Evolutionary conservation across 1,284 basidiomycete species (phyloP), one percentile per base, ranked within the genome.

Genomic region (Cryptococcus depauperatus): DNA sequence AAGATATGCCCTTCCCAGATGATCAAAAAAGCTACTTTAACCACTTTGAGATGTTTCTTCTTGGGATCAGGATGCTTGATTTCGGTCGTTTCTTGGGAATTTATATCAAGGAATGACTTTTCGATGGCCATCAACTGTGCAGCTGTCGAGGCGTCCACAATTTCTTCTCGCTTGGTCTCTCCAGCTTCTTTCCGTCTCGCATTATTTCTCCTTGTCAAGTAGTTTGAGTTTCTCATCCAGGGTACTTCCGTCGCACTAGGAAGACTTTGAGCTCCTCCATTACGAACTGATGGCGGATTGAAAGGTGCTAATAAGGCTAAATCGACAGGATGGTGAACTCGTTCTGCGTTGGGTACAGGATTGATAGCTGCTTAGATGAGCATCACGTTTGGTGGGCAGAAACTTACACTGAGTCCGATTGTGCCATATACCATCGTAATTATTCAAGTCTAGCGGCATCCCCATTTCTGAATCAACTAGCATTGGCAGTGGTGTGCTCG

Each of bases 391-490:
- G n/a, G n/a, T n/a, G n/a, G n/a, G n/a, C n/a, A n/a, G n/a, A 29
- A 27, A 69, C 78, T 54, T 47, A 84, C 85, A 75, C 44, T 78
- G 75, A 66, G 84, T 81, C 58, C 82, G 77, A 37, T 85, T 84
- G 43, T 85, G 82, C 85, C 88, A 89, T 16, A 88, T 70, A 28
- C 80, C 84, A 39, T 85, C 82, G 76, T 81, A 91, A 49, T 77
- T 77, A 19, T 84, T 83, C 39, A 93, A 70, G 63, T 95, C 86
- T 19, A 96, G 71, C 0, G 90, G 89, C 88, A 96, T 92, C 1
- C 91, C 91, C 60, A 84, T 83, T 66, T 96, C 91, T 1, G 85
- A 84, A 59, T 96, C 91, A 1, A 93, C 83, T 49, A 95, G 83
- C 85, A 96, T 89, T 0, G 91, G 89, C 9, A 93, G 67, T 0